Base-by-base conservation (phyloP, 129 eudicot species). In the Artemisia argyi region DNA sequence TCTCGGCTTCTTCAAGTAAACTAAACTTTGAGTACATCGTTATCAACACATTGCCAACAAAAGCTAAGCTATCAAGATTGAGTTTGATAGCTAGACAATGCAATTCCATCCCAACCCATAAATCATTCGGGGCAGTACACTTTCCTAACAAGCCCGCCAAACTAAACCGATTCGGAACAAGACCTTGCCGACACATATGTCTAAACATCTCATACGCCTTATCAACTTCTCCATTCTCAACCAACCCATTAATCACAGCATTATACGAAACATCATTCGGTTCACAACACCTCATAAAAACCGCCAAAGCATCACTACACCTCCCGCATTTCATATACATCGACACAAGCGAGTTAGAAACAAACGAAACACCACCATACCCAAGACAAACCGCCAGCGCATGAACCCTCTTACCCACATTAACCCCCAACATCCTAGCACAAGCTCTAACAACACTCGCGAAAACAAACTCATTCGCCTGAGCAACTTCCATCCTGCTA, bases 401-500 rank as follows among this genome's bases (percentile, higher is more conserved):
- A 81, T 91, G 96, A 60, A 91, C 69, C 61, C 85, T 81, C 66
- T 69, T 78, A 68, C 97, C 96, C 20, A 78, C 61, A 32, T 19
- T 79, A 66, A 59, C 57, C 3, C 81, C 79, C 53, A 69, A 32
- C 16, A 84, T 70, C 4, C 81, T 77, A 54, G 96, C 80, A 76
- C 96, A 88, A 3, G 96, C 85, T 49, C 88, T 86, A 59, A 91
- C 67, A 44, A 75, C 91, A 78, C 96, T 91, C 52, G 90, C 84
- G 57, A 86, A 86, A 17, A 86, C 79, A 61, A 68, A 84, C 77
- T 91, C 97, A 65, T 88, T 91, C 7, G 73, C 77, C 44, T 83
- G 84, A 56, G 30, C 51, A 46, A 78, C 19, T 11, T 58, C 65
- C 91, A 91, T 80, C 71, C 52, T 69, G 3, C 84, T 12, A 63